A percentile compares a stretch with the other conserved stretches of the same genome.
Evolutionary conservation across 2,329 filamentous ascomycete genomes (phyloP).

Genomic region (Myriangium duriaei): DNA sequence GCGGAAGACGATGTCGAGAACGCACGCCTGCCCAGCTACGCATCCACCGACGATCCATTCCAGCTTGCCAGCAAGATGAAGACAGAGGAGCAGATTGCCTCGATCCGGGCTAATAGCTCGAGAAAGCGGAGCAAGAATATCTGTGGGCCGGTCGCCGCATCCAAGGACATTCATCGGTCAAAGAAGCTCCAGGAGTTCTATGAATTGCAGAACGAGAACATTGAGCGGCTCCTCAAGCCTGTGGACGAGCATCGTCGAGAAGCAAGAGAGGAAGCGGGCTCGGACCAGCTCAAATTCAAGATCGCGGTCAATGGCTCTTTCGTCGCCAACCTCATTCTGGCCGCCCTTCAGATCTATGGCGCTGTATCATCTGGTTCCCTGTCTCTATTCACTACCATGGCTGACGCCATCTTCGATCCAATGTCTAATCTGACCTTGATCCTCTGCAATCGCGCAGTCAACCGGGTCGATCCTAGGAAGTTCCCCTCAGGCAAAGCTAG

Average conservation of each 20-base stretch:
- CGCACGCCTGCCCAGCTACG: constrained; percentile 45
- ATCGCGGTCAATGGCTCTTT: constrained; percentile 59
- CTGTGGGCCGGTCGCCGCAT: constrained; percentile 27
- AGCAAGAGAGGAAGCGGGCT: constrained; percentile 65
- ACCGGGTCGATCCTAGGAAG: constrained; percentile 68
- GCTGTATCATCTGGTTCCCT: constrained; percentile 80
- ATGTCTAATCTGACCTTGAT: constrained; percentile 80
- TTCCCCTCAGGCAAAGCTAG: constrained; percentile 90
- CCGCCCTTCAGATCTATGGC: constrained; percentile 75
- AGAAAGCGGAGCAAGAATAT: constrained; percentile 47
- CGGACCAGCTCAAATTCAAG: constrained; percentile 66
- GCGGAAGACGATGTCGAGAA: constrained; percentile 27
- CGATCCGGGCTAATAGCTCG: constrained; percentile 69
- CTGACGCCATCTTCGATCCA: constrained; percentile 88
- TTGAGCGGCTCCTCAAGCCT: constrained; percentile 79
- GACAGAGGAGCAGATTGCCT: constrained; percentile 57
- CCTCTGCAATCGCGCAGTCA: constrained; percentile 75
- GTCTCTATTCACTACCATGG: constrained; percentile 95
- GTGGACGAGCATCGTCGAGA: constrained; percentile 82
- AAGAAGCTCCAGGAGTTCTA: constrained; percentile 69
- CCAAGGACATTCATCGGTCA: constrained; percentile 31
- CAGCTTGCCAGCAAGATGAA: constrained; percentile 68
- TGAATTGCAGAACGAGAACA: constrained; percentile 81
- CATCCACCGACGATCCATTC: constrained; percentile 64
- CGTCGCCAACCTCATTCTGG: constrained; percentile 66